Base-by-base conservation (phyloP, 2,329 filamentous ascomycete genomes). In the Domatiomyces catenatus region DNA sequence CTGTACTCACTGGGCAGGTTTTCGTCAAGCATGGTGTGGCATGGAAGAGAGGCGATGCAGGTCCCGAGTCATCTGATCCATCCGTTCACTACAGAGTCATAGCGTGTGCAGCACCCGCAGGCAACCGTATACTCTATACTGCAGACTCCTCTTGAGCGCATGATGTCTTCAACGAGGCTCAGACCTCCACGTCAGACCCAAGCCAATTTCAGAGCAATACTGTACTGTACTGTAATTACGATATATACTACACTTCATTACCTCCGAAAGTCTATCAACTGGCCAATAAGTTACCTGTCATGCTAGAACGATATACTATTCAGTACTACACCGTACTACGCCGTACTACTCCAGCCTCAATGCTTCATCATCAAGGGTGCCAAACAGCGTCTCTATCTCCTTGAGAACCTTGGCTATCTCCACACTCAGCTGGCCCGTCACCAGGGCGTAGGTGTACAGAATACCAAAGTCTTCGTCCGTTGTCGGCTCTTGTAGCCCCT, bases 361-460 rank as follows among this genome's bases (percentile, higher is more conserved):
- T 55, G 74, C 72, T 58, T 82, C 77, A 61, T 82, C 79, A 61
- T 77, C 73, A 50, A 82, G 60, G 15, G 77, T 72, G 5, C 79
- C 79, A 62, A 80, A 82, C 17, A 83, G 61, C 54, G 70, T 71
- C 54, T 80, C 75, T 44, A 80, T 71, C 56, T 77, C 75, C 46
- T 66, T 67, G 43, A 75, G 70, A 24, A 78, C 71, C n/a, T 68
- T 67, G 26, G 64, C 66, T 48, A 80, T 77, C 54, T 79, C 75
- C 43, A 71, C 68, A 17, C 74, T 74, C 43, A 80, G 63, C 56
- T 79, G 79, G 36, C 73, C 77, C 26, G 79, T 82, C 22, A 81
- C 79, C 45, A 83, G 66, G 19, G 77, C 78, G 69, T 94, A 98
- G 17, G 90, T 89, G 68, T 96, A 98, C 44, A 96, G 68, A 58